phyloP scores from a whole-genome alignment of 2,329 filamentous ascomycete genomes.

The Furcasterigmium sp. region DNA sequence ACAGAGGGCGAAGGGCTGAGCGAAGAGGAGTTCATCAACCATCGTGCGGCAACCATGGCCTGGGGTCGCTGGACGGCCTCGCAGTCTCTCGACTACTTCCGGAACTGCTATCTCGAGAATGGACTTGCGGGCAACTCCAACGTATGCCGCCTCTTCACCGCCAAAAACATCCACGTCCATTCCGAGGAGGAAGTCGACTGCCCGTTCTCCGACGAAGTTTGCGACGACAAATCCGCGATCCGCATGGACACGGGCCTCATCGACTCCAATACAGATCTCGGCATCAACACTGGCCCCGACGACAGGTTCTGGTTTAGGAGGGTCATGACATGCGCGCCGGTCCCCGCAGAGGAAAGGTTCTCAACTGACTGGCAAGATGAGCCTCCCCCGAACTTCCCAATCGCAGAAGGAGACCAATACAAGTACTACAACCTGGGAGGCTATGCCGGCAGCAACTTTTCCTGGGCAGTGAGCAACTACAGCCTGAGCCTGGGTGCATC shows the following conservation, averaged over 20 bases:
- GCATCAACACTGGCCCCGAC: background rate
- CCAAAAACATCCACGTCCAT: background rate
- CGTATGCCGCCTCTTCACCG: background rate
- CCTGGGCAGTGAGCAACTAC: conserved; percentile 1
- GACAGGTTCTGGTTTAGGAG: background rate
- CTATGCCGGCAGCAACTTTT: background rate
- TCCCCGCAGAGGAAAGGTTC: background rate
- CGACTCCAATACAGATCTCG: background rate
- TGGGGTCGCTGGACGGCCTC: background rate
- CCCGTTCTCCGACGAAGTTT: background rate
- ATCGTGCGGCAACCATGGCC: background rate
- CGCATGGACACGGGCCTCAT: background rate
- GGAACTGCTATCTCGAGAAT: background rate
- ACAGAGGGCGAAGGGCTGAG: background rate
- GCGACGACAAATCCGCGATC: background rate
- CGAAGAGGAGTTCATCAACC: background rate
- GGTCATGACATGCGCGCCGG: background rate
- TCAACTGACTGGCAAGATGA: background rate
- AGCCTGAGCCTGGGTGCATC: background rate
- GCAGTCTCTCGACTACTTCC: background rate
- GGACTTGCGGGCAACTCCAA: background rate
- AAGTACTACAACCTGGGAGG: background rate
- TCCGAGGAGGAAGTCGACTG: background rate
- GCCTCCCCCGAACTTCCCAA: background rate
- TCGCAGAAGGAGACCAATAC: background rate